Percentiles rank a stretch among this genome's conserved stretches.
These are phyloP conservation scores for Cephaloascus albidus DNA, from an alignment of 805 yeast species.

Conservation along the genomic window DNA sequence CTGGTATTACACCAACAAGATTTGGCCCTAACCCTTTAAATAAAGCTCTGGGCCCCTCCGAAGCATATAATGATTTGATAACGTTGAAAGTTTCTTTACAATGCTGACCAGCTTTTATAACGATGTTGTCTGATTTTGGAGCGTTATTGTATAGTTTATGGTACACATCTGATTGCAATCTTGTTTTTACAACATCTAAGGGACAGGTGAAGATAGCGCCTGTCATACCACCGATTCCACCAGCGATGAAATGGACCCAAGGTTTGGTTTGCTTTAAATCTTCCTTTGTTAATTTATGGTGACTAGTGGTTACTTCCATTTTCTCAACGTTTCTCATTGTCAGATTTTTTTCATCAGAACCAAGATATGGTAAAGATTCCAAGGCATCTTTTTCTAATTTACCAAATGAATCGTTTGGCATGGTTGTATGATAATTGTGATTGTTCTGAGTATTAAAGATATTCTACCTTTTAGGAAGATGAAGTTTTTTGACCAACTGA, in stretches of 20 bases:
- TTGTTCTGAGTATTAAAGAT: no score
- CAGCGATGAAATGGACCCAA: slow-evolving; percentile 82
- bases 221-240: slow-evolving; percentile 95
- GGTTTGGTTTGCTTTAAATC: slow-evolving; percentile 12
- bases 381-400: slow-evolving; percentile 24
- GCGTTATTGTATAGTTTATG: slow-evolving; percentile 43
- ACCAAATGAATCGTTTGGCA: no score
- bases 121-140: slow-evolving; percentile 22
- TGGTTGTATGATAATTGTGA: no score
- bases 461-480: no score
- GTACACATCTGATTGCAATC: slow-evolving; percentile 86
- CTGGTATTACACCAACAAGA: slow-evolving; percentile 95
- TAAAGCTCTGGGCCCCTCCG: slow-evolving; percentile 79
- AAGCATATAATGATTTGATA: slow-evolving; percentile 52
- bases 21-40: slow-evolving; percentile 97
- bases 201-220: slow-evolving; percentile 95
- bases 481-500: no score
- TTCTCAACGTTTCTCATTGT: slow-evolving; percentile 20
- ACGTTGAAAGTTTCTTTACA: slow-evolving; percentile 76
- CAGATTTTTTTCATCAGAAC: slow-evolving; percentile 32
- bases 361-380: slow-evolving; percentile 24
- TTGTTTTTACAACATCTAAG: slow-evolving; percentile 89
- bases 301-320: slow-evolving; percentile 6
- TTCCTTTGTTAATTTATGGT: slow-evolving; percentile 1
- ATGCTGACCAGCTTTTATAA: slow-evolving; percentile 52